phyloP scores from a whole-genome alignment of 148 eudicot species.

The Linanthus parryae region DNA sequence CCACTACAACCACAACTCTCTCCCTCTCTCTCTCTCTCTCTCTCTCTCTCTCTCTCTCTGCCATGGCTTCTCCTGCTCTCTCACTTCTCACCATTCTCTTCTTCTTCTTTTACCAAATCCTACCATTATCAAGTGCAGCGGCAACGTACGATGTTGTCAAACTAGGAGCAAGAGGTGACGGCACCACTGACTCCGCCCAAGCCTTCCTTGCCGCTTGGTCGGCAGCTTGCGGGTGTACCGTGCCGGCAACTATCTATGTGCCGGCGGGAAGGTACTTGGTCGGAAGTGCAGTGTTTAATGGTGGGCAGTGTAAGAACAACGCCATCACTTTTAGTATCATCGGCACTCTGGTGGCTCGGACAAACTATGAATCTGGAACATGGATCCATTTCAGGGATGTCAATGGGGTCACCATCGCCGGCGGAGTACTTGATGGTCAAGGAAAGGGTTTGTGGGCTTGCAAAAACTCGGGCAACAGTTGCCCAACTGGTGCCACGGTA shows the following conservation, averaged over 20 bases:
- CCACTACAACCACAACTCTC: too few relatives aligned
- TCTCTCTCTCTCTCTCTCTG: too few relatives aligned
- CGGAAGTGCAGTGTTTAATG: conserved; percentile 17
- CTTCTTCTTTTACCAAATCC: too few relatives aligned
- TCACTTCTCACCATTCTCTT: too few relatives aligned
- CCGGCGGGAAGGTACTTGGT: conserved; percentile 49
- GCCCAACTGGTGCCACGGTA: conserved; percentile 48
- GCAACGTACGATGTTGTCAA: conserved; percentile 22
- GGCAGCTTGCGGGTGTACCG: conserved; percentile 28
- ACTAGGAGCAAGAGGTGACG: conserved; percentile 43
- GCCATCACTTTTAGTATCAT: conserved; percentile 23
- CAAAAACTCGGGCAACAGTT: conserved; percentile 27
- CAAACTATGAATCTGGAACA: conserved; percentile 11
- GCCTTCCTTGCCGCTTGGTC: conserved; percentile 44
- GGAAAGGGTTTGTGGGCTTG: conserved; percentile 50
- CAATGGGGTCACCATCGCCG: conserved; percentile 21
- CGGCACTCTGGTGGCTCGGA: conserved; percentile 47
- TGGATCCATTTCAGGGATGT: conserved; percentile 39
- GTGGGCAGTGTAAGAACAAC: conserved; percentile 22
- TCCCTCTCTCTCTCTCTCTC: too few relatives aligned
- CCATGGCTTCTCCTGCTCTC: too few relatives aligned
- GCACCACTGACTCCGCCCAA: conserved; percentile 31
- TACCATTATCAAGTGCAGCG: conserved; percentile 5
- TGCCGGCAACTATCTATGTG: conserved; percentile 26
- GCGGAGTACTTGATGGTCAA: conserved; percentile 37